Evolutionary conservation across 164 flowering plant species (phyloP), one percentile per base, ranked within the genome.

Genomic region (Vitis rupestris): DNA sequence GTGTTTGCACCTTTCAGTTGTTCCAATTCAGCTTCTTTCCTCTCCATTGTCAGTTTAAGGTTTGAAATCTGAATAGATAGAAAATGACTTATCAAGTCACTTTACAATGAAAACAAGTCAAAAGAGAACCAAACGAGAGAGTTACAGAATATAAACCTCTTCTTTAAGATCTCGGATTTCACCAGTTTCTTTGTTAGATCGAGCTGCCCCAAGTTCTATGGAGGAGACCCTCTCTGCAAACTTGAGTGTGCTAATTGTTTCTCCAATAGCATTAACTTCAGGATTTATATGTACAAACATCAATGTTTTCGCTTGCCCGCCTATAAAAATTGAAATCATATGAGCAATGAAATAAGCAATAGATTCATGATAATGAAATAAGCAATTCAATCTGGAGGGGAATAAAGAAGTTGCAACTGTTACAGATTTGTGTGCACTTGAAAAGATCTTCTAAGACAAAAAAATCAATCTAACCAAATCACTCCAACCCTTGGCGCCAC

Each of bases 271-370:
- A 79, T 87, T 77, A 10, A 68, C 71, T 72, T 90, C 97, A 13
- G 97, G 97, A 77, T 83, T 94, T 81, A 94, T 83, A 69, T 94
- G 98, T 10, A 89, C 98, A 80, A 94, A 90, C 98, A 94, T 94
- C 74, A 94, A 72, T 3, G 98, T 92, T 72, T 94, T 94, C 1
- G 98, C 98, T 19, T 90, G 97, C 23, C 98, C 98, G 58, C 98
- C 98, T 94, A 66, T 17, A 13, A 65, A 51, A 64, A 17, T 10
- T 16, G 63, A 70, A 9, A 66, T 47, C 44, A 61, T 11, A 55
- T 31, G 44, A 6, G 44, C 44, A 31, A 31, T 31, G 7, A 31
- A 31, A 37, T 37, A 37, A 37, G 44, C 44, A 37, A 37, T 23
- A 23, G 27, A 23, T 23, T 23, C 27, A 23, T 2, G 2, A 23